Base-by-base conservation (phyloP, 2,329 filamentous ascomycete genomes). In the Chrysoporthe cubensis region DNA sequence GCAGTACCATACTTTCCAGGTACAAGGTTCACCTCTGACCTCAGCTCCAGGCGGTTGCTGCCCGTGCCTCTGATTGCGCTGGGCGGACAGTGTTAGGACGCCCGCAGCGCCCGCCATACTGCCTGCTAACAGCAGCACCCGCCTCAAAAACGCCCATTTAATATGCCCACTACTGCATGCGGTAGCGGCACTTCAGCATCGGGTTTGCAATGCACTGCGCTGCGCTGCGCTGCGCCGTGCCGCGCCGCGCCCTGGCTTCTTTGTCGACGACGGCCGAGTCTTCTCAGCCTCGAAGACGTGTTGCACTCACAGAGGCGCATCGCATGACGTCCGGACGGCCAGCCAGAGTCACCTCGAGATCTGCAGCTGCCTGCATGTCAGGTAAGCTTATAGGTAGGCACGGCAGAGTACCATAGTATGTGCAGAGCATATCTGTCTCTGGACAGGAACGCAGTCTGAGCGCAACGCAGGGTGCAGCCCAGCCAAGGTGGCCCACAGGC, bases 1-100 rank as follows among this genome's bases (percentile, higher is more conserved):
- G 32, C 32, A 54, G 50, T 32, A 54, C 50, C 50, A 54, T 34
- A 32, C 50, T 50, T 48, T 52, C 48, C 8, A 37, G 42, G 60
- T 48, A 34, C 44, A 26, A 48, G 60, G 32, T 48, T 26, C 50
- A 26, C 50, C 21, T 52, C 50, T 26, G 37, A 18, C n/a, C 18
- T 26, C 50, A 34, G 14, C n/a, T 32, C 37, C 9, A 6, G 37
- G 50, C 26, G 26, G 26, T 26, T 26, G 7, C 21, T 40, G 14
- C 16, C 32, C 7, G 54, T 57, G 54, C 32, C 37, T 40, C 13
- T 40, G 6, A 40, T 14, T 32, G 14, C 54, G 54, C 34, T 32
- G n/a, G 57, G 57, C 57, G 37, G 57, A 6, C 18, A 16, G 13
- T 44, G 57, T 43, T 60, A 60, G 16, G 40, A 13, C 13, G 16